Conservation (phyloP, 495 filamentous ascomycete species). For the Hypoxylon perforatum region DNA sequence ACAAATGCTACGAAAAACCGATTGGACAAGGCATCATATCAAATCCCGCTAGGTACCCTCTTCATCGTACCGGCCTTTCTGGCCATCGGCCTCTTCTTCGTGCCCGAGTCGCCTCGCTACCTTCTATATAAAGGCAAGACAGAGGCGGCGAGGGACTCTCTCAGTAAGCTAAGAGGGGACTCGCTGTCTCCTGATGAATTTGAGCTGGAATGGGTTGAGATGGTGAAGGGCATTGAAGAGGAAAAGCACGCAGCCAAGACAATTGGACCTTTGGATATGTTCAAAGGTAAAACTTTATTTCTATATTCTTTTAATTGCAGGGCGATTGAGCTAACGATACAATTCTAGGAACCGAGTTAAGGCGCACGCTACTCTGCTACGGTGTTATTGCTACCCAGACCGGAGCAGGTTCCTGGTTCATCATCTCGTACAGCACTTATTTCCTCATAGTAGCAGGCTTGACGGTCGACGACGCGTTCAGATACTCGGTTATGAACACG, state of each 20-base stretch:
- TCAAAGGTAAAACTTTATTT: slow-evolving; percentile 35
- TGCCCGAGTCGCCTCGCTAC: slow-evolving; percentile 67
- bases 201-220: slow-evolving; percentile 51
- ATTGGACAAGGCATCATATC: slow-evolving; percentile 52
- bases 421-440: slow-evolving; percentile 56
- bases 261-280: slow-evolving; percentile 50
- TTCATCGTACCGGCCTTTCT: slow-evolving; percentile 63
- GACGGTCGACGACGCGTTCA: slow-evolving; percentile 52
- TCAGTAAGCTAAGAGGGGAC: slow-evolving; percentile 45
- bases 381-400: slow-evolving; percentile 51
- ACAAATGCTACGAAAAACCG: slow-evolving; percentile 49
- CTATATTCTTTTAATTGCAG: background rate
- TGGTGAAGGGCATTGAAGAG: slow-evolving; percentile 52
- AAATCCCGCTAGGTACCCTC: slow-evolving; percentile 64
- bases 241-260: slow-evolving; percentile 46
- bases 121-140: slow-evolving; percentile 49
- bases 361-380: slow-evolving; percentile 53
- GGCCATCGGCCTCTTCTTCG: slow-evolving; percentile 58
- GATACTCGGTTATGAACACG: slow-evolving; percentile 51
- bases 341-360: slow-evolving; percentile 46
- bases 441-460: slow-evolving; percentile 54
- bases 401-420: slow-evolving; percentile 52
- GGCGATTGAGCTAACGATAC: slow-evolving; percentile 22
- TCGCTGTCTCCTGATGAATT: slow-evolving; percentile 44
- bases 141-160: slow-evolving; percentile 46